A percentile compares a stretch with the other conserved stretches of the same genome.
phyloP scores from a whole-genome alignment of 306 rosid species.

The Delonix regia region DNA sequence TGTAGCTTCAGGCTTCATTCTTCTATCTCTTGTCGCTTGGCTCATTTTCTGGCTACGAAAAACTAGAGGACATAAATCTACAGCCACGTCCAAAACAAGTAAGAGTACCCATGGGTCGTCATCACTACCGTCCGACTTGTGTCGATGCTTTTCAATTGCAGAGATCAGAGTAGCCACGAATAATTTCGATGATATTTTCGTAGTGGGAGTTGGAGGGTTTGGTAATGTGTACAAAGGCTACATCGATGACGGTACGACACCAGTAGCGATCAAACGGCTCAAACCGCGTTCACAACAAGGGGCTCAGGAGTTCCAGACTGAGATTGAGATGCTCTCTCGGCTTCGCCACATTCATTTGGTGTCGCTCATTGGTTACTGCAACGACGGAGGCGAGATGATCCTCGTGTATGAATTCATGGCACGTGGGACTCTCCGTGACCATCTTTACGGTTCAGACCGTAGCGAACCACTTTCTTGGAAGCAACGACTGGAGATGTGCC shows the following conservation, averaged over 20 bases:
- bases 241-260: neutral
- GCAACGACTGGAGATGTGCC: slow-evolving; percentile 25
- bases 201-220: slow-evolving; percentile 1
- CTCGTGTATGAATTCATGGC: too few species aligned
- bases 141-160: neutral
- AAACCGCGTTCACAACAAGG: neutral
- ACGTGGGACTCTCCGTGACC: slow-evolving; percentile 30
- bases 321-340: too few species aligned
- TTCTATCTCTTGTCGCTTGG: neutral
- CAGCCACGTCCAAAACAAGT: neutral
- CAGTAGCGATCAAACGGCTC: neutral
- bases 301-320: too few species aligned
- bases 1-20: too few species aligned
- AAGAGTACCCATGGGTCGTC: neutral
- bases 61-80: neutral
- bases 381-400: too few species aligned
- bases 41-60: neutral
- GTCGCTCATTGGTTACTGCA: too few species aligned
- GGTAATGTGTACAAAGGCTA: neutral
- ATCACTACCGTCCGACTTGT: neutral
- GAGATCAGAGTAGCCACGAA: neutral
- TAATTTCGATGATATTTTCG: neutral
- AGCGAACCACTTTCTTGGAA: slow-evolving; percentile 26
- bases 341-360: too few species aligned
- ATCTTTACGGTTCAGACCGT: neutral